These are phyloP conservation scores for Leccinum aurantiacum DNA, from an alignment of 768 basidiomycete genomes.

Conservation along the genomic window DNA sequence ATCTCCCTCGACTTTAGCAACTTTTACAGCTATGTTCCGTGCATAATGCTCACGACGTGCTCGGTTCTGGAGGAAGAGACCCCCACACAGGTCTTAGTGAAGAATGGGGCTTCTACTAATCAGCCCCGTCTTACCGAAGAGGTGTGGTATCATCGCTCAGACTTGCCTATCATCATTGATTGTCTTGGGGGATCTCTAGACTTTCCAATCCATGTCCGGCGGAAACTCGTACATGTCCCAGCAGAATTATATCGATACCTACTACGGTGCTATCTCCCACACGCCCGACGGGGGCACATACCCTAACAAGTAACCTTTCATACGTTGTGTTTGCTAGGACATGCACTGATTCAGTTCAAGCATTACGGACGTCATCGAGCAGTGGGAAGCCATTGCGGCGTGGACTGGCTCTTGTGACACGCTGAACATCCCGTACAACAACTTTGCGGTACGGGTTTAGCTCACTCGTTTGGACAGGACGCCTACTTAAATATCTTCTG, in stretches of 20 bases:
- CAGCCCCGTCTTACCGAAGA: conserved; percentile 19
- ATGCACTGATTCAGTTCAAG: conserved; percentile 7
- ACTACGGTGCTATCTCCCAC: conserved; percentile 20
- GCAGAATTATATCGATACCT: conserved; percentile 24
- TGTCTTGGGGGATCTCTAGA: conserved; percentile 4
- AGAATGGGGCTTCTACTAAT: conserved; percentile 12
- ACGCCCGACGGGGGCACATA: conserved; percentile 19
- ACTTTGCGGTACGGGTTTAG: conserved; percentile 16
- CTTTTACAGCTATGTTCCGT: conserved; percentile 21
- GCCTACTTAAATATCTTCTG: neutral
- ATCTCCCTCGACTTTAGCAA: conserved; percentile 14
- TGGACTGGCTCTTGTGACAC: conserved; percentile 26
- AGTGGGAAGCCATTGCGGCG: conserved; percentile 23
- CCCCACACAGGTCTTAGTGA: conserved; percentile 10
- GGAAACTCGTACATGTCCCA: conserved; percentile 23
- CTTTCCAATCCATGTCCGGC: conserved; percentile 18
- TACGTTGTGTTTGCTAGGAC: neutral
- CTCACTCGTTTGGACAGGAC: neutral
- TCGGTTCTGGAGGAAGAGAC: neutral
- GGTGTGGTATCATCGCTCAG: conserved; percentile 1
- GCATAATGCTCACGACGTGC: conserved; percentile 24
- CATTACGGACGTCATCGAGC: conserved; percentile 1
- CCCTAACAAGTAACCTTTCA: conserved; percentile 13
- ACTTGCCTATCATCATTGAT: neutral
- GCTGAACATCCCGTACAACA: conserved; percentile 21